Conservation (phyloP, 441 rosid species). For the Arabidopsis hybrid region DNA sequence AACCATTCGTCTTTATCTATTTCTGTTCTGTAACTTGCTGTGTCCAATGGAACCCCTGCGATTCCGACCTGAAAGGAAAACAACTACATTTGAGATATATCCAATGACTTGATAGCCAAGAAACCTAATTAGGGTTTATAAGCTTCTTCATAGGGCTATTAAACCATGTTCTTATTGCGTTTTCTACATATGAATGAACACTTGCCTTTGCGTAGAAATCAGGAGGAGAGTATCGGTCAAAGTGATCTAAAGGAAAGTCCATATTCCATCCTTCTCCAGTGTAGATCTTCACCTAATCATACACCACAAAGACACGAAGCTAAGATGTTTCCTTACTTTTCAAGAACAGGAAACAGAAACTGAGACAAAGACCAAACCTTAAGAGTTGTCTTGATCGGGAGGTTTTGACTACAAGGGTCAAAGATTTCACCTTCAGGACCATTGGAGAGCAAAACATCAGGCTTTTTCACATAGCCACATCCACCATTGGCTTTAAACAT, state of each 20-base stretch:
- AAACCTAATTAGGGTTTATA: conserved; percentile 14
- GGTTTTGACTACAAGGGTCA: conserved; percentile 45
- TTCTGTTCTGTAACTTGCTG: conserved; percentile 42
- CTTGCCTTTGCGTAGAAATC: conserved; percentile 77
- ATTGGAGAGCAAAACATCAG: conserved; percentile 52
- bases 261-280: conserved; percentile 81
- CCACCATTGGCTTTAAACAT: conserved; percentile 81
- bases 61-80: conserved; percentile 58
- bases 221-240: conserved; percentile 80
- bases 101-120: neutral
- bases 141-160: neutral
- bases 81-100: neutral
- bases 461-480: conserved; percentile 79
- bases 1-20: conserved; percentile 66
- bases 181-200: neutral
- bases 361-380: conserved; percentile 48
- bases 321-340: conserved; percentile 10
- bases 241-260: conserved; percentile 63
- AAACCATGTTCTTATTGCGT: neutral
- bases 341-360: conserved; percentile 16
- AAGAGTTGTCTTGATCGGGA: conserved; percentile 48
- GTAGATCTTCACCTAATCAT: conserved; percentile 62
- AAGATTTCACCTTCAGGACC: conserved; percentile 47
- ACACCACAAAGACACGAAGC: neutral
- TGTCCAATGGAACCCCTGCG: conserved; percentile 67